Conservation (phyloP, 768 basidiomycete genomes). For the Hemileccinum impolitum region DNA sequence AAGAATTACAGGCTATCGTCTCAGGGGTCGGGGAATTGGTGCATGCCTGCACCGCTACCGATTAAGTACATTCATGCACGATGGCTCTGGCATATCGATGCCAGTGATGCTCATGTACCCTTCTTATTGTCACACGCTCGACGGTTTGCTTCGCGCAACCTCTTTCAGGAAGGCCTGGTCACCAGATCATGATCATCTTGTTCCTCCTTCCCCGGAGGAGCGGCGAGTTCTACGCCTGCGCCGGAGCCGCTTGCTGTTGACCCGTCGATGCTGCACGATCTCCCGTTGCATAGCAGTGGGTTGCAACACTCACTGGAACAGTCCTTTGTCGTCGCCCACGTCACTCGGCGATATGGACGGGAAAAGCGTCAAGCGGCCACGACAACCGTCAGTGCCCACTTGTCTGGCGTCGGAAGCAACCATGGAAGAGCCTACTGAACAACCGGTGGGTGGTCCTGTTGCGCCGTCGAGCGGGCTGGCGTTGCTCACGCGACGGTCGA, state of each 20-base stretch:
- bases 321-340: constrained; percentile 15
- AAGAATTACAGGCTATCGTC: too few species aligned
- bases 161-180: too few species aligned
- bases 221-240: not conserved
- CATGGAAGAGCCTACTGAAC: not conserved
- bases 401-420: not conserved
- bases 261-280: constrained; percentile 12
- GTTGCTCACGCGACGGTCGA: constrained; percentile 13
- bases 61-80: constrained; percentile 15
- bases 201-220: not conserved
- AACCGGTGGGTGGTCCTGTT: constrained; percentile 15
- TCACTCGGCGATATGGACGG: constrained; percentile 9
- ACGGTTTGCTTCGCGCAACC: too few species aligned
- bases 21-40: too few species aligned
- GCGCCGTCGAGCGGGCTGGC: constrained; percentile 18
- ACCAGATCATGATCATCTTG: too few species aligned
- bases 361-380: not conserved
- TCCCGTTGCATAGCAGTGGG: not conserved
- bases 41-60: too few species aligned
- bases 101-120: not conserved
- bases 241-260: not conserved
- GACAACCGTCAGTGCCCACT: too few species aligned
- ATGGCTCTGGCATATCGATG: constrained; percentile 13
- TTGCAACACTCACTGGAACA: not conserved
- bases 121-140: constrained; percentile 1